phyloP scores from a whole-genome alignment of 2,329 filamentous ascomycete genomes.

The Aphanocladium album region DNA sequence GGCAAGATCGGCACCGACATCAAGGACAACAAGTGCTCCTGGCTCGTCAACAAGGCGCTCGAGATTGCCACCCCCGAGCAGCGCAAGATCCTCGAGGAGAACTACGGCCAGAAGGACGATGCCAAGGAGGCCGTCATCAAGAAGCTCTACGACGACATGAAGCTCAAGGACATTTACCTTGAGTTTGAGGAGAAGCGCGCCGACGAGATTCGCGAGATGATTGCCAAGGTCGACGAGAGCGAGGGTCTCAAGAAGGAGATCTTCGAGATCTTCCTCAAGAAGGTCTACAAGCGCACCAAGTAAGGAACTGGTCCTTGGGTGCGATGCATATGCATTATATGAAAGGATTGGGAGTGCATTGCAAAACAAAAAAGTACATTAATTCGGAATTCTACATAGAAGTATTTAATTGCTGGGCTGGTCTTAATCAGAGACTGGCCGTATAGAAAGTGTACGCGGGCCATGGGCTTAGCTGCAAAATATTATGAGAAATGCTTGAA shows the following conservation, averaged over 20 bases:
- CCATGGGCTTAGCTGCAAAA: not conserved
- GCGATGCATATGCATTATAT: not conserved
- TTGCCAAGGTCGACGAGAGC: constrained; percentile 75
- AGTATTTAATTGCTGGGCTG: not conserved
- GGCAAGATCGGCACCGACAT: constrained; percentile 99
- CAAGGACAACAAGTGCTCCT: constrained; percentile 99
- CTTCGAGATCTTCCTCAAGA: constrained; percentile 83
- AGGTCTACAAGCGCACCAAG: constrained; percentile 98
- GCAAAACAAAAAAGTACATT: not conserved
- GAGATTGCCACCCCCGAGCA: constrained; percentile 76
- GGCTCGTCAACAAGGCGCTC: constrained; percentile 94
- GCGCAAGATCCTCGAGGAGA: constrained; percentile 78
- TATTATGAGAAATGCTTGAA: not conserved
- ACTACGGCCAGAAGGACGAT: constrained; percentile 90
- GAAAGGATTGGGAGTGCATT: not conserved
- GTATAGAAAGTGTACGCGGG: not conserved
- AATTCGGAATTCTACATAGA: constrained; percentile 8
- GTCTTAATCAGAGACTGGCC: not conserved
- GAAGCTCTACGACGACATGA: constrained; percentile 79
- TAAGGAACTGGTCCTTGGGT: constrained; percentile 39
- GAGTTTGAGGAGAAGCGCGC: constrained; percentile 88
- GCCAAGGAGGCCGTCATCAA: constrained; percentile 81
- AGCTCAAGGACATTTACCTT: constrained; percentile 77
- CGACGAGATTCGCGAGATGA: constrained; percentile 68
- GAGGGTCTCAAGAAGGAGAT: constrained; percentile 85